Conservation (phyloP, 805 yeast genomes). For the Starmerella stellata region DNA sequence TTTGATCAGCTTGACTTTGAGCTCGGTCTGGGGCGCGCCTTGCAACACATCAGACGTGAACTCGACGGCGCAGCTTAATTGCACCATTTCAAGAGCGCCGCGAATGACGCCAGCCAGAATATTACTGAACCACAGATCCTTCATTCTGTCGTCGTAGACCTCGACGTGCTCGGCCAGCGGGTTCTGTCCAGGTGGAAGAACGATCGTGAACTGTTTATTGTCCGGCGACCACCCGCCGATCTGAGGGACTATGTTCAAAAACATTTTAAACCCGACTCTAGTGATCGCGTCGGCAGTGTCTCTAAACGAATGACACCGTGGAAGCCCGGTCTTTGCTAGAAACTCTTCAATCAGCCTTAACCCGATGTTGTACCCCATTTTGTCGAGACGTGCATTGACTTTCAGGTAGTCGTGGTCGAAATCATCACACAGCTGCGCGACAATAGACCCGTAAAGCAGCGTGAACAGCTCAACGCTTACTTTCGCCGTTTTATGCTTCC, state of each 20-base stretch:
- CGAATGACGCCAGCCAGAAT: slow-evolving; percentile 73
- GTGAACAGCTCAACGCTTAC: slow-evolving; percentile 85
- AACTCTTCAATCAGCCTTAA: slow-evolving; percentile 81
- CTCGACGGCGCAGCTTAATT: slow-evolving; percentile 66
- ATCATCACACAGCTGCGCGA: slow-evolving; percentile 77
- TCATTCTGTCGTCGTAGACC: slow-evolving; percentile 59
- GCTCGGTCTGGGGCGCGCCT: slow-evolving; percentile 69
- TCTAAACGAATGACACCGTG: slow-evolving; percentile 58
- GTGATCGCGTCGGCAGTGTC: slow-evolving; percentile 78
- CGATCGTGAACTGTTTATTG: slow-evolving; percentile 52
- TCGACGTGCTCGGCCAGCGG: slow-evolving; percentile 93
- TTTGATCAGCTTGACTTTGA: slow-evolving; percentile 50
- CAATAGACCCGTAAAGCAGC: slow-evolving; percentile 87
- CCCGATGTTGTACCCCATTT: slow-evolving; percentile 93
- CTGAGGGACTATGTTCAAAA: slow-evolving; percentile 62
- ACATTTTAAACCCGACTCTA: slow-evolving; percentile 78
- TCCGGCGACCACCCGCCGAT: slow-evolving; percentile 62
- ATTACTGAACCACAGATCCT: slow-evolving; percentile 82
- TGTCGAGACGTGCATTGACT: slow-evolving; percentile 69
- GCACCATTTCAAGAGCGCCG: slow-evolving; percentile 92
- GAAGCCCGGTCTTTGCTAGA: slow-evolving; percentile 68
- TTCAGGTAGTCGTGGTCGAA: slow-evolving; percentile 52
- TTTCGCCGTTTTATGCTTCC: slow-evolving; percentile 78
- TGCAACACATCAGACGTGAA: slow-evolving; percentile 66
- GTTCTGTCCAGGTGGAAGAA: slow-evolving; percentile 46